These are phyloP conservation scores for Fusarium siculi DNA, from an alignment of 2,329 filamentous ascomycete species.

Conservation along the genomic window DNA sequence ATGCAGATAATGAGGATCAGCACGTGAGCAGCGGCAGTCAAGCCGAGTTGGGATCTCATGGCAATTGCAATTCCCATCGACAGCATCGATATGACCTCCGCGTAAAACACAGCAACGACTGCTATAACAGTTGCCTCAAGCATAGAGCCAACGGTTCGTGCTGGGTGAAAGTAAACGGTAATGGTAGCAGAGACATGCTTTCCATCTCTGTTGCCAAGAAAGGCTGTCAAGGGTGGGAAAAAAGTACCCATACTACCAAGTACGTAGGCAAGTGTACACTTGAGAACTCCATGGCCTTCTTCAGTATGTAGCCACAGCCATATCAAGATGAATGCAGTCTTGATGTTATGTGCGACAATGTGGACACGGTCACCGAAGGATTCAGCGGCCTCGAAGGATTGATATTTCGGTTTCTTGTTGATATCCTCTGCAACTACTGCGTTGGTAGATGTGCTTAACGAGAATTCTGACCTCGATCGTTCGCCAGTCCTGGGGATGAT, in stretches of 20 bases:
- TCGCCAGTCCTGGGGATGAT: conserved; percentile 89
- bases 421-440: conserved; percentile 27
- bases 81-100: conserved; percentile 74
- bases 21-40: conserved; percentile 78
- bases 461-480: conserved; percentile 82
- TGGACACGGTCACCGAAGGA: conserved; percentile 50
- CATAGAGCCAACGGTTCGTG: conserved; percentile 88
- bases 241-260: conserved; percentile 89
- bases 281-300: conserved; percentile 82
- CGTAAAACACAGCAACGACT: conserved; percentile 79
- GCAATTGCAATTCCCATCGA: conserved; percentile 91
- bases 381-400: conserved; percentile 39
- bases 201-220: conserved; percentile 85
- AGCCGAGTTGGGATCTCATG: conserved; percentile 73
- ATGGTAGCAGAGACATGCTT: conserved; percentile 95
- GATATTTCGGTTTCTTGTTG: conserved; percentile 29
- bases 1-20: conserved; percentile 86
- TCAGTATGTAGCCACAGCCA: conserved; percentile 73
- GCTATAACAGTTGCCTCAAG: conserved; percentile 84
- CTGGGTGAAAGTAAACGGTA: conserved; percentile 94
- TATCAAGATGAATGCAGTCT: conserved; percentile 56
- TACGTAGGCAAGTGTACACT: conserved; percentile 91
- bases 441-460: conserved; percentile 67
- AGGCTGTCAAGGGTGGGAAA: conserved; percentile 74
- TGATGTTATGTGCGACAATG: conserved; percentile 52